phyloP scores from a whole-genome alignment of 164 flowering plant species.

The Magnolia changhungtana region DNA sequence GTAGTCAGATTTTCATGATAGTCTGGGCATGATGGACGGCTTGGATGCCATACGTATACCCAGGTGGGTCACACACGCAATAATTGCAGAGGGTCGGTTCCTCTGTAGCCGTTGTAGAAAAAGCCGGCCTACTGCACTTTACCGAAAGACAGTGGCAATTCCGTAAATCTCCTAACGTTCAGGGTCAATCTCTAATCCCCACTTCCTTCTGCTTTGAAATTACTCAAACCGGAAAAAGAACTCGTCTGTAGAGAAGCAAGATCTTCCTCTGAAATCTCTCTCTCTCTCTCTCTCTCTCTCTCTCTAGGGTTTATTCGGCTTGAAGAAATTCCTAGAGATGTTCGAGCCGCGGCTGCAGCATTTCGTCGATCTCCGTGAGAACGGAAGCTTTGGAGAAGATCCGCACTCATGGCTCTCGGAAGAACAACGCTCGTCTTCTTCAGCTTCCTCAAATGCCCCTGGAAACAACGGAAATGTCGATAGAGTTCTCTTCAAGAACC shows the following conservation, averaged over 20 bases:
- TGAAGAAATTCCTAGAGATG: conserved; percentile 15
- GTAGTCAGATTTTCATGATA: too few relatives aligned
- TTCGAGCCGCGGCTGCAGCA: conserved; percentile 33
- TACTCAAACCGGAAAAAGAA: neutral
- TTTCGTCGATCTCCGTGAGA: conserved; percentile 40
- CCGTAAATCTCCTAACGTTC: neutral
- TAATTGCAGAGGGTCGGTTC: too few relatives aligned
- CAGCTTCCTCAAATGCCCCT: conserved; percentile 32
- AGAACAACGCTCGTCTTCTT: conserved; percentile 29
- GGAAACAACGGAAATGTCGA: conserved; percentile 46
- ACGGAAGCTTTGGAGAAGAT: conserved; percentile 37
- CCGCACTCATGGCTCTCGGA: conserved; percentile 59
- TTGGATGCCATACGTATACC: too few relatives aligned
- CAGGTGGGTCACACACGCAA: too few relatives aligned
- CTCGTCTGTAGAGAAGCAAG: too few relatives aligned
- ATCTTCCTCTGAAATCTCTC: too few relatives aligned
- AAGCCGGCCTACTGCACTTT: neutral
- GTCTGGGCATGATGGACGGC: too few relatives aligned
- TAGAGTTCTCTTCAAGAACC: conserved; percentile 62
- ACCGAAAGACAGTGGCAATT: neutral
- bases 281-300: too few relatives aligned
- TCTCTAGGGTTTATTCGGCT: too few relatives aligned
- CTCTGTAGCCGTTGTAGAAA: too few relatives aligned
- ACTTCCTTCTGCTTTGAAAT: neutral
- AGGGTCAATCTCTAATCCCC: neutral